Evolutionary conservation across 1,284 basidiomycete genomes (phyloP), one percentile per base, ranked within the genome.

Genomic region (Hymenochaete sp.): DNA sequence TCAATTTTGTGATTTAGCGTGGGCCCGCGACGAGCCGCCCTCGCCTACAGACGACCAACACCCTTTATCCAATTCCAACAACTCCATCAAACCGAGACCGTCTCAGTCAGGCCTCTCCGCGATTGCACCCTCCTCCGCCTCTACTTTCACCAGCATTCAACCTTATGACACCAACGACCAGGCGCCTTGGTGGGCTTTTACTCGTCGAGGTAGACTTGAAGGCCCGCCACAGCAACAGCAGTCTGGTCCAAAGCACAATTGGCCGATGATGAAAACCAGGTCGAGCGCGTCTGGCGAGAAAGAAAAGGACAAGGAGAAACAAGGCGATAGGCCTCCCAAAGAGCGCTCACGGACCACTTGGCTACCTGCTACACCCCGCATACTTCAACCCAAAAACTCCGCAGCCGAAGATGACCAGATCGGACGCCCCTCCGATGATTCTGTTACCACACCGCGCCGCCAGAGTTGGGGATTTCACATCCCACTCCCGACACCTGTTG

Each of bases 21-120:
- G 85, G 85, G 85, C 84, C 7, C 71, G 74, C 54, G 80, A 88
- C 58, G 85, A 88, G 56, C 83, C 84, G 2, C 81, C 82, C 6
- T 85, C 83, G 0, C 82, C 83, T 4, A 72, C 65, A 18, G 76
- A 78, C 43, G 63, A 66, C 26, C 57, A 62, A 9, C 56, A 61
- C 18, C 57, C 58, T 44, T 57, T 53, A 38, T 59, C 50, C 24
- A 47, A 49, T 11, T 47, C 55, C 38, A 53, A 42, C 45, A 50
- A 51, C 26, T 46, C 47, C 44, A 52, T 50, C 25, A 44, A 50
- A 47, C 42, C 51, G 54, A 52, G 61, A 53, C 28, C 54, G 22
- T 14, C 53, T 52, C 55, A 52, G 50, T 55, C 48, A 58, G 50
- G 50, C 63, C 67, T 70, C 25, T 59, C 66, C 33, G 67, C 71